Evolutionary conservation across 306 rosid genomes (phyloP), one percentile per base, ranked within the genome.

Genomic region (Cucumis melo): DNA sequence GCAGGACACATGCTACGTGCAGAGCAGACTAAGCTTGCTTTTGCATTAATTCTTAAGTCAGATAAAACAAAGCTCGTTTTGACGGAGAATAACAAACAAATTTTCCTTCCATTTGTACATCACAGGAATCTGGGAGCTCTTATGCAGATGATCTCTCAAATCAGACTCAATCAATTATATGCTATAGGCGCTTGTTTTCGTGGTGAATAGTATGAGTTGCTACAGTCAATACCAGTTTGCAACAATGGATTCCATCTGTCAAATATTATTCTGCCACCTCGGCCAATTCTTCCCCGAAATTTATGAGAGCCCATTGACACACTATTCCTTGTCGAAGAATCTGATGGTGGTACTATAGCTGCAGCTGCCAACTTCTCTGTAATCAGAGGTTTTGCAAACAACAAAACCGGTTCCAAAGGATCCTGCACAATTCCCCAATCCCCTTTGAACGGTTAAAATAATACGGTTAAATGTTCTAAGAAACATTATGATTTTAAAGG

Each of bases 281-380:
- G 88, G 75, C 99, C 99, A 19, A 94, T 86, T 85, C 99, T 86
- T 55, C 99, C 99, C 0, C 88, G 91, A 57, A 82, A 84, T 81
- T 80, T 94, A 82, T 66, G 83, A 6, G 95, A 74, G 16, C 88
- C 70, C 79, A 87, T n/a, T 53, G 97, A 78, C 50, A 80, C 85
- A 56, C 91, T 90, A 70, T 84, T 84, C 79, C 79, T 83, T 19
- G 82, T n/a, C 55, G 85, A 77, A 50, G 90, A 73, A 78, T 94
- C 90, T 61, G 81, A 73, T 17, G 96, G 94, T 20, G 90, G 92
- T 32, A 85, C 58, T 78, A 94, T 92, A 71, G 89, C 93, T 15
- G 97, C 93, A 81, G 92, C 88, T 38, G 90, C 93, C 83, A 94
- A 80, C 88, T 94, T 94, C n/a, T 90, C 97, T 78, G 99, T 91